These are phyloP conservation scores for Fusarium transvaalense DNA, from an alignment of 2,329 filamentous ascomycete genomes.

Conservation along the genomic window DNA sequence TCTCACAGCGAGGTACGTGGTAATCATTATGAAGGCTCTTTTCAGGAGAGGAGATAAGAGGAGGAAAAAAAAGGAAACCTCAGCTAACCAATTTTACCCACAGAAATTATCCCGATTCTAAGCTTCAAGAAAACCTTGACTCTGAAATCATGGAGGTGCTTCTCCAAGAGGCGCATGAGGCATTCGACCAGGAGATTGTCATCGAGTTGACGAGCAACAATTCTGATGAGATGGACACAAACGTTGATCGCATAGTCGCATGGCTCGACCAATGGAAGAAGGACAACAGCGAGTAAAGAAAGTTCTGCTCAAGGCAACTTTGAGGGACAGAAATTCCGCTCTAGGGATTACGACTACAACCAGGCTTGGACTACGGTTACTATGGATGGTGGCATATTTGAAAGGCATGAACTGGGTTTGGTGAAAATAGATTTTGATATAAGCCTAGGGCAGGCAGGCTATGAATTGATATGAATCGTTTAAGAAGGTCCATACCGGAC, in stretches of 20 bases:
- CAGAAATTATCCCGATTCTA: conserved; percentile 84
- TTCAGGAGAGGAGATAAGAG: background rate
- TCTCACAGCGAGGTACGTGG: conserved; percentile 74
- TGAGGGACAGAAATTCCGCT: background rate
- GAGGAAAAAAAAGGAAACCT: background rate
- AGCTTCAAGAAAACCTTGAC: conserved; percentile 96
- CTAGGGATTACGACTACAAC: background rate
- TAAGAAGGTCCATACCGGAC: conserved; percentile 22
- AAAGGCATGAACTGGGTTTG: conserved; percentile 3
- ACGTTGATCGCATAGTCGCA: conserved; percentile 83
- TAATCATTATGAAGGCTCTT: background rate
- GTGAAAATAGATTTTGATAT: conserved; percentile 43
- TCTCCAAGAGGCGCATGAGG: conserved; percentile 87
- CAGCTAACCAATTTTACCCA: background rate
- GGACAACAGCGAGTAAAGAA: conserved; percentile 59
- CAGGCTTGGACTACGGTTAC: background rate
- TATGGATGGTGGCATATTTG: conserved; percentile 1
- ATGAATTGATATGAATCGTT: conserved; percentile 39
- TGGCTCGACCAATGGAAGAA: conserved; percentile 89
- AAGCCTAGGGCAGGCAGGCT: conserved; percentile 36
- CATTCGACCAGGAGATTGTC: conserved; percentile 88
- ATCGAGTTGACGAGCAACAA: conserved; percentile 88
- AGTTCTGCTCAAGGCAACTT: background rate
- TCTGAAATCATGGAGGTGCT: conserved; percentile 98
- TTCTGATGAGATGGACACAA: conserved; percentile 86